These are phyloP conservation scores for Amauroascus niger DNA, from an alignment of 2,329 filamentous ascomycete genomes.

Conservation along the genomic window DNA sequence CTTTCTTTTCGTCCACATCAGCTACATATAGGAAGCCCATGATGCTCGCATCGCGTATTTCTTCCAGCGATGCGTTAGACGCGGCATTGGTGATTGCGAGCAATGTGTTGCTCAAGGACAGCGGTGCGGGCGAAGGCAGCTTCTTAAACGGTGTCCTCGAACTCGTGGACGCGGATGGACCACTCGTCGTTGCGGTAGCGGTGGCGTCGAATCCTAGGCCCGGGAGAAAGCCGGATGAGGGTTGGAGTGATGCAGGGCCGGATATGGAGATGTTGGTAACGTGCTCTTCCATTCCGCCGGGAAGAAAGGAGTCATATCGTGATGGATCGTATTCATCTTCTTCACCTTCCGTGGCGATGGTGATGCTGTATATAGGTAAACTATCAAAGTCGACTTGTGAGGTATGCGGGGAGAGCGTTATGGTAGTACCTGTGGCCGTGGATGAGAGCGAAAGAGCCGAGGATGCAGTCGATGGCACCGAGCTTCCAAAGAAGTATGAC, in stretches of 20 bases:
- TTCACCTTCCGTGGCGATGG: slow-evolving; percentile 47
- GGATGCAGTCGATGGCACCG: slow-evolving; percentile 32
- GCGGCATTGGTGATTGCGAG: slow-evolving; percentile 75
- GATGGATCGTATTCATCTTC: slow-evolving; percentile 33
- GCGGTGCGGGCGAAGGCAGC: slow-evolving; percentile 51
- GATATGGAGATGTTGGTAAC: slow-evolving; percentile 10
- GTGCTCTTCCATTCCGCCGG: slow-evolving; percentile 26
- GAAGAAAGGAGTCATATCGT: slow-evolving; percentile 29
- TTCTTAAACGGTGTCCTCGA: slow-evolving; percentile 43
- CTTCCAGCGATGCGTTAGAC: slow-evolving; percentile 57
- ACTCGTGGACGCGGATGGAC: background rate
- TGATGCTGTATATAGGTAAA: slow-evolving; percentile 61
- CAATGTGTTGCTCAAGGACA: slow-evolving; percentile 63
- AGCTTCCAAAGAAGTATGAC: slow-evolving; percentile 88
- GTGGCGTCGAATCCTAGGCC: slow-evolving; percentile 16
- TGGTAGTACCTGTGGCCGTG: slow-evolving; percentile 41
- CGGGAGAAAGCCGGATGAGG: slow-evolving; percentile 3
- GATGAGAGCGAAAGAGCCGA: slow-evolving; percentile 28
- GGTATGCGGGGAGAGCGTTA: slow-evolving; percentile 75
- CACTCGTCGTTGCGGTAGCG: background rate
- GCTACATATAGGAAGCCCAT: slow-evolving; percentile 91
- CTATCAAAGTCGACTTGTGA: slow-evolving; percentile 71
- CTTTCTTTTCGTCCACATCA: slow-evolving; percentile 74
- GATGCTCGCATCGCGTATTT: slow-evolving; percentile 69
- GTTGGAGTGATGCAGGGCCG: background rate